Conservation (phyloP, 2,329 filamentous ascomycete species). For the Zymoseptoria crescenta region DNA sequence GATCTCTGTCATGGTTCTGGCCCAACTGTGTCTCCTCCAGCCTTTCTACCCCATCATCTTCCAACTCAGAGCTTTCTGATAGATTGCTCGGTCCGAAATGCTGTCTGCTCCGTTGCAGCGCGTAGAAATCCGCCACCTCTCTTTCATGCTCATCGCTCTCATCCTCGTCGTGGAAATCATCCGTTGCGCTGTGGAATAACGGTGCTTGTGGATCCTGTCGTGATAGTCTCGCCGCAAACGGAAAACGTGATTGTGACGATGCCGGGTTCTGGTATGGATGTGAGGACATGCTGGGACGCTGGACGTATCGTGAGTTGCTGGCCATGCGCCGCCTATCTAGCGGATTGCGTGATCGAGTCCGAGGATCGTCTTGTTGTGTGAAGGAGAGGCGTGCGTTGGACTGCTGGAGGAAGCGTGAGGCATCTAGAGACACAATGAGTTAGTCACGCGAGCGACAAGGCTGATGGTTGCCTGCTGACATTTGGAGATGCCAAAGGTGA, state of each 20-base stretch:
- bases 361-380: conserved; percentile 41
- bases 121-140: conserved; percentile 90
- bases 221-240: conserved; percentile 69
- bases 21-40: conserved; percentile 34
- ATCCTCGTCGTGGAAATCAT: conserved; percentile 87
- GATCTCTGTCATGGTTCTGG: conserved; percentile 32
- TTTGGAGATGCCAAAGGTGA: conserved; percentile 14
- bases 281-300: conserved; percentile 48
- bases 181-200: conserved; percentile 85
- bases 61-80: conserved; percentile 77
- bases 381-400: conserved; percentile 84
- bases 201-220: conserved; percentile 64
- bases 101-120: conserved; percentile 78
- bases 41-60: conserved; percentile 50
- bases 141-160: conserved; percentile 55
- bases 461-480: conserved; percentile 21
- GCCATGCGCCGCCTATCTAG: conserved; percentile 39
- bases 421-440: conserved; percentile 55
- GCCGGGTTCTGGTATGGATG: conserved; percentile 66
- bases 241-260: conserved; percentile 67
- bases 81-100: conserved; percentile 79
- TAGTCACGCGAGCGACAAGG: conserved; percentile 35
- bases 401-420: conserved; percentile 91
- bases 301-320: conserved; percentile 42
- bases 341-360: conserved; percentile 39